Percentiles rank a stretch among this genome's conserved stretches.
phyloP scores from a whole-genome alignment of 371 early-diverging fungal genomes.

The Nematocida major region DNA sequence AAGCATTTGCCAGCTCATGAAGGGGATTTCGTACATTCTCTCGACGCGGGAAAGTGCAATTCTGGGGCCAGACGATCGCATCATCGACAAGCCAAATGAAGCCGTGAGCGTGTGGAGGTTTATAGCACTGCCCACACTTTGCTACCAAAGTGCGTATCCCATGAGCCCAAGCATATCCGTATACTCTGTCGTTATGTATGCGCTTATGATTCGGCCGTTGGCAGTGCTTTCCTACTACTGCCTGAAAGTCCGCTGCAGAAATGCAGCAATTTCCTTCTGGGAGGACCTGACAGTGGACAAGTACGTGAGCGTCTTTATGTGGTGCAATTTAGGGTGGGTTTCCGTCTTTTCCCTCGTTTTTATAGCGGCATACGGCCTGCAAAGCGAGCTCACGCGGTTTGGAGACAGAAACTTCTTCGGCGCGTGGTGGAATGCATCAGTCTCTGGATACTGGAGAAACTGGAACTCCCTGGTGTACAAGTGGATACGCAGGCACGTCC shows the following conservation, averaged over 20 bases:
- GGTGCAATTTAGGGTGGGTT: slow-evolving; percentile 41
- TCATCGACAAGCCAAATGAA: slow-evolving; percentile 2
- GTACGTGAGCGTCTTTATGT: slow-evolving; percentile 30
- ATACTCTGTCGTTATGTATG: neutral
- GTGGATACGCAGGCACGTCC: slow-evolving; percentile 82
- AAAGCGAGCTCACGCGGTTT: slow-evolving; percentile 75
- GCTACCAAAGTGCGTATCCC: slow-evolving; percentile 43
- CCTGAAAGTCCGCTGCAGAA: neutral
- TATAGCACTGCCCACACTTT: slow-evolving; percentile 38
- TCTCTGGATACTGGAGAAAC: slow-evolving; percentile 84
- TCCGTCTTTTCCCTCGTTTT: slow-evolving; percentile 21
- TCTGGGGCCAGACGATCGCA: neutral
- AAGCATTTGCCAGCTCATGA: slow-evolving; percentile 36
- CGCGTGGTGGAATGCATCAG: slow-evolving; percentile 94
- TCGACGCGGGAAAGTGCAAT: neutral
- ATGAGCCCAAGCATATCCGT: neutral
- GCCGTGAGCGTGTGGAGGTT: neutral
- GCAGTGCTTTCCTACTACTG: neutral
- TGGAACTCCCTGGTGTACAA: slow-evolving; percentile 95
- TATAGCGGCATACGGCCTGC: slow-evolving; percentile 20
- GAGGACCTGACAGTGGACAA: neutral
- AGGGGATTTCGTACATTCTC: slow-evolving; percentile 35
- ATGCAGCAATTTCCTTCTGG: neutral
- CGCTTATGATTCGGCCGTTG: slow-evolving; percentile 15
- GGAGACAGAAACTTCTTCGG: slow-evolving; percentile 92